Base-by-base conservation (phyloP, 306 rosid species). In the Lathyrus oleraceus region DNA sequence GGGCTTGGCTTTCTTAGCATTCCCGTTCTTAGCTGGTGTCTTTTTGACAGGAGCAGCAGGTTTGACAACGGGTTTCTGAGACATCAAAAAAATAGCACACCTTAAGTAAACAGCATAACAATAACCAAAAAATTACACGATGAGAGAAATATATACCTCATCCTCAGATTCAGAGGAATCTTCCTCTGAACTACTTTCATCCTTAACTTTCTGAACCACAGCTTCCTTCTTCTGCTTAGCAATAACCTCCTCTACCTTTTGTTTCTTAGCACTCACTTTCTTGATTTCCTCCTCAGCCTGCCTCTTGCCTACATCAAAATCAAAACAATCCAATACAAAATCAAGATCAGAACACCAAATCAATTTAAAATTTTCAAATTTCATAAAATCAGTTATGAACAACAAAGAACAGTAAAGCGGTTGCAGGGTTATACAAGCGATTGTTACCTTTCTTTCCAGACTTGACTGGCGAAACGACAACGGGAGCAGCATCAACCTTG, bases 401-500 rank as follows among this genome's bases (percentile, higher is more conserved):
- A 36, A 9, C 7, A 4, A 13, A 62, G 6, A 15, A 49, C 4
- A 2, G 2, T 30, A 16, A 36, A 14, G 1, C 28, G 5, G 5
- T 20, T 5, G 5, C 2, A 1, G 4, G 47, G 19, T 8, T 5
- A 2, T 5, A 16, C 6, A 5, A 6, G 14, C 3, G 0, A 14
- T 2, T 0, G 1, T 21, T 75, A 93, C 98, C 96, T 75, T 88
- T 90, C 79, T 90, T 90, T 9, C 35, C 85, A 44, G 89, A 65
- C 85, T 87, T 88, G 0, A 79, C 6, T 52, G 77, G 23, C 0
- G 82, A 56, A 43, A 81, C 84, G 2, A 82, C 90, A 76, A 82
- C 87, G 3, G 90, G 81, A 74, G 89, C 83, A 36, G 85, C 84
- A 1, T 82, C 96, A 59, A 82, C 91, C 4, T 93, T 88, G 70